Percentiles rank a stretch among this genome's conserved stretches.
Evolutionary conservation across 345 rosid species (phyloP).

Genomic region (Hypericum perforatum): DNA sequence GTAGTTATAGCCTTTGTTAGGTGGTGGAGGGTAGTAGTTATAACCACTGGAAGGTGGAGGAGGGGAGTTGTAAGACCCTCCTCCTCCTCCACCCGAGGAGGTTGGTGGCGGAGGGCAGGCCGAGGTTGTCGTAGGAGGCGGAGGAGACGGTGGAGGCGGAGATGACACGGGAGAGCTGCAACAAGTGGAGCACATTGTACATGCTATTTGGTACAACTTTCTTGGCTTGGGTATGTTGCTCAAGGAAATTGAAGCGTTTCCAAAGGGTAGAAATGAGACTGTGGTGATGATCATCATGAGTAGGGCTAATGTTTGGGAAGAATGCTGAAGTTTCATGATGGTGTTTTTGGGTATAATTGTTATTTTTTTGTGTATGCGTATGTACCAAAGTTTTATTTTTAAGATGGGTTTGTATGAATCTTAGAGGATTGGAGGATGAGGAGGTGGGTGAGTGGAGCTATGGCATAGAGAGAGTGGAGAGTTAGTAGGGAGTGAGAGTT

Average conservation of each 20-base stretch:
- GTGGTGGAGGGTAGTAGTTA: conserved; percentile 11
- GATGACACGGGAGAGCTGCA: conserved; percentile 13
- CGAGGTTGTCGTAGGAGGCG: conserved; percentile 28
- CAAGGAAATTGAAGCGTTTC: neutral
- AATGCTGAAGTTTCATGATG: no score
- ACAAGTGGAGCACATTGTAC: conserved; percentile 84
- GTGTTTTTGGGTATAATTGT: no score
- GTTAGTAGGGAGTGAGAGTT: no score
- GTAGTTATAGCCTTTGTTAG: conserved; percentile 24
- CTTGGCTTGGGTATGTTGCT: neutral
- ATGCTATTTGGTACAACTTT: conserved; percentile 35
- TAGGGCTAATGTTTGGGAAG: no score
- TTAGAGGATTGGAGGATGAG: no score
- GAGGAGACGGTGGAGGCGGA: conserved; percentile 26
- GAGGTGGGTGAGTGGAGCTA: no score
- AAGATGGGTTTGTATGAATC: conserved; percentile 13
- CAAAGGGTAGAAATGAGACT: no score
- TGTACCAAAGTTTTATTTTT: no score
- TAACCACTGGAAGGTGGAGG: conserved; percentile 41
- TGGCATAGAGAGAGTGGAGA: no score
- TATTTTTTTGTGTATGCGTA: no score
- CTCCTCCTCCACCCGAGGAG: conserved; percentile 18
- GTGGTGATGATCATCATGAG: no score
- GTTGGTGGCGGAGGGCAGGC: conserved; percentile 66
- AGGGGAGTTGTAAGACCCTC: conserved; percentile 35